Percentiles rank a stretch among this genome's conserved stretches.
Evolutionary conservation across 1,284 basidiomycete genomes (phyloP).

Genomic region (Ustilago bromivora): DNA sequence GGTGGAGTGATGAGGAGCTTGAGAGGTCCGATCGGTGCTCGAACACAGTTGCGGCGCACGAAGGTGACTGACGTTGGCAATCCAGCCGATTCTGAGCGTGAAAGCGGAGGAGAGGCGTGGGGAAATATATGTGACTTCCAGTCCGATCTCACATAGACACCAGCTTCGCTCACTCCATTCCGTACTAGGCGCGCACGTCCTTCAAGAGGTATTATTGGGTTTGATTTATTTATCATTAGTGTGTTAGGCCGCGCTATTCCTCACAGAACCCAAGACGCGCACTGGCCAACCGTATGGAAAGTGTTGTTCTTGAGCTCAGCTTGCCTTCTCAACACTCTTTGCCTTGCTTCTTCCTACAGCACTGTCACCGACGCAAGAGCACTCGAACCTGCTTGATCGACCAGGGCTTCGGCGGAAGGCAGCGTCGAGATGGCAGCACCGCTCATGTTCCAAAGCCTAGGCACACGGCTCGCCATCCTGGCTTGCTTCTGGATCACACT

Average conservation of each 20-base stretch:
- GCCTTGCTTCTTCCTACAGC: not conserved
- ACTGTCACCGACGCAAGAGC: not conserved
- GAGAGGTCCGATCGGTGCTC: not conserved
- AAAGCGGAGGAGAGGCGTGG: slow-evolving; percentile 18
- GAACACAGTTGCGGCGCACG: not conserved
- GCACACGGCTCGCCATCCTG: slow-evolving; percentile 40
- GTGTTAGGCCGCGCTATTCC: not conserved
- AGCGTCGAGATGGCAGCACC: slow-evolving; percentile 16
- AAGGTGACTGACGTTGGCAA: slow-evolving; percentile 23
- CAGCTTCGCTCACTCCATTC: no score
- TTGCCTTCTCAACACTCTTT: not conserved
- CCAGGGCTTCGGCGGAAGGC: not conserved
- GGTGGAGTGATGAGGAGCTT: not conserved
- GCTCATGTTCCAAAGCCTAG: slow-evolving; percentile 44
- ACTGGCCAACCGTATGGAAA: not conserved
- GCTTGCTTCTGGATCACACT: slow-evolving; percentile 53
- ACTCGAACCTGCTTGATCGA: not conserved
- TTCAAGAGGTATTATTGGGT: no score
- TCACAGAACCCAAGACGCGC: not conserved
- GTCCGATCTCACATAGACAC: no score
- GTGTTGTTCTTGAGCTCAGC: not conserved
- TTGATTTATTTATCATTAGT: no score
- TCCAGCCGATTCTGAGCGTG: slow-evolving; percentile 30
- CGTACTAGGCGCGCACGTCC: no score
- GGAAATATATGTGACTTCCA: not conserved